phyloP scores from a whole-genome alignment of 352 stramenopile species.

The Globisporangium spiculum region DNA sequence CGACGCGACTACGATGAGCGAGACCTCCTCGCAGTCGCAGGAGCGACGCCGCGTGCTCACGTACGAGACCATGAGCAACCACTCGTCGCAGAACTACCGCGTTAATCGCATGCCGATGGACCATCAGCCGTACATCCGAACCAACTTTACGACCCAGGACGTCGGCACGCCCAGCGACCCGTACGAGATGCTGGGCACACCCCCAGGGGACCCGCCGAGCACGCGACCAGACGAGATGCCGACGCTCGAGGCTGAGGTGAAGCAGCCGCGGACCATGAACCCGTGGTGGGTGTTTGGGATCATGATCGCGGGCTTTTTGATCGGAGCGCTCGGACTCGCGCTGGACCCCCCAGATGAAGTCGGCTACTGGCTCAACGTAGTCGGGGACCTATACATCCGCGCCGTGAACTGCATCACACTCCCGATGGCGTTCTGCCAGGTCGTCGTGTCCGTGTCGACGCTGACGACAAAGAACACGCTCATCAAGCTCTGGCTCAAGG shows the following conservation, averaged over 20 bases:
- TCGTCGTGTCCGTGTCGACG: conserved; percentile 50
- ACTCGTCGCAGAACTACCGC: conserved; percentile 19
- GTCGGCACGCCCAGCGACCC: conserved; percentile 31
- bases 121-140: conserved; percentile 34
- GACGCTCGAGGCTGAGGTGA: conserved; percentile 17
- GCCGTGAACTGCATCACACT: conserved; percentile 54
- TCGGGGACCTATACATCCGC: conserved; percentile 56
- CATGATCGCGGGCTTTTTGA: conserved; percentile 33
- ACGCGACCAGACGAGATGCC: conserved; percentile 24
- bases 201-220: conserved; percentile 43
- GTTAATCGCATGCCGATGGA: conserved; percentile 18
- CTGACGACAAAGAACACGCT: conserved; percentile 40
- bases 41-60: conserved; percentile 14
- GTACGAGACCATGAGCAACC: conserved; percentile 9
- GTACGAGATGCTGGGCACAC: conserved; percentile 52
- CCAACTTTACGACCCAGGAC: conserved; percentile 41
- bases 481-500: conserved; percentile 42
- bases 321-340: conserved; percentile 34
- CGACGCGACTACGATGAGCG: neutral
- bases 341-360: conserved; percentile 27
- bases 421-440: conserved; percentile 62
- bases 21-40: conserved; percentile 13
- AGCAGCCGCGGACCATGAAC: conserved; percentile 37
- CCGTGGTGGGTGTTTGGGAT: conserved; percentile 37
- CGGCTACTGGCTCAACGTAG: conserved; percentile 54